Base-by-base conservation (phyloP, 106 monocot species). In the Alisma plantagoaquatica region DNA sequence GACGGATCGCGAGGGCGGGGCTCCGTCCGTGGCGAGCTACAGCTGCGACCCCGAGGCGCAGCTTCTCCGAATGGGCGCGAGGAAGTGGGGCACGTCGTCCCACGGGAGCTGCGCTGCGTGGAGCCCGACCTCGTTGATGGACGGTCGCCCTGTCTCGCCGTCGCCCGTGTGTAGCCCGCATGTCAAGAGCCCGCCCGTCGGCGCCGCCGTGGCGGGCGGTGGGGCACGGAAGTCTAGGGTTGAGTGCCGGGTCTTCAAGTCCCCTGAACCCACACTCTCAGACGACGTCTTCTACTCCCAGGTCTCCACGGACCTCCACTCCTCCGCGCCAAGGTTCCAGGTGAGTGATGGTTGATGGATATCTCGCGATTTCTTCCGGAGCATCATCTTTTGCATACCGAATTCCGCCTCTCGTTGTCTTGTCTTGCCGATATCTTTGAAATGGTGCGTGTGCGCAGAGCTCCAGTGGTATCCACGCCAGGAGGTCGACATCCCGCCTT, bases 331-430 rank as follows among this genome's bases (percentile, higher is more conserved):
- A 18, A 46, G 45, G n/a, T 16, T 10, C n/a, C 45, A 46, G 45
- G 45, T 17, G 45, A 46, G n/a, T 16, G 3, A 8, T 46, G 12
- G 5, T 17, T 10, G 45, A 46, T 46, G 4, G 5, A 3, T 10
- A 46, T 46, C 45, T 46, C 19, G 12, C n/a, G n/a, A 46, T 46
- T 46, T 46, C 45, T 46, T 46, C n/a, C n/a, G 12, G 45, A 10
- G 3, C 35, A 14, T 38, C 9, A 7, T 38, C 35, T 38, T 38
- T 38, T 38, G 5, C 14, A 38, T 38, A 7, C 35, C 35, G 14
- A 38, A 14, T 38, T 38, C 35, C 35, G 9, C 35, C 35, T 38
- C 35, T 14, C 35, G 35, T 38, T n/a, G n/a, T n/a, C n/a, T n/a
- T n/a, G n/a, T n/a, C n/a, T n/a, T n/a, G n/a, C n/a, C n/a, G n/a